These are phyloP conservation scores for Kwoniella shandongensis DNA, from an alignment of 768 basidiomycete genomes.

Conservation along the genomic window DNA sequence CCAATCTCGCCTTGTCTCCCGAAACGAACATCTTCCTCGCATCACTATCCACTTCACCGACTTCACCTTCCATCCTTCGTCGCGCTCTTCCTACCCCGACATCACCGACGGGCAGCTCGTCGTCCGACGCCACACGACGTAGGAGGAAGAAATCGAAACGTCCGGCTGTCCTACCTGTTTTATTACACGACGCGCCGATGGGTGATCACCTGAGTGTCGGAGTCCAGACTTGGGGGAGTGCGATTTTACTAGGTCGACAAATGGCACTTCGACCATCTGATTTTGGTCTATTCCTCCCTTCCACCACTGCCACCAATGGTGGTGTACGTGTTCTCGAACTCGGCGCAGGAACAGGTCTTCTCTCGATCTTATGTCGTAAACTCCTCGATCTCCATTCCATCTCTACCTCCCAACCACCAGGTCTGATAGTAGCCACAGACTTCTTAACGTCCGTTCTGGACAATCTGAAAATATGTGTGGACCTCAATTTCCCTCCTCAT, in stretches of 20 bases:
- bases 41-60: conserved; percentile 34
- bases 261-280: conserved; percentile 39
- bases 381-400: conserved; percentile 33
- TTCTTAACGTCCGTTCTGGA: conserved; percentile 46
- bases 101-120: neutral
- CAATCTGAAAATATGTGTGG: conserved; percentile 49
- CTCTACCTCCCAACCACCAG: conserved; percentile 1
- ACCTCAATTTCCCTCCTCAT: conserved; percentile 46
- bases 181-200: conserved; percentile 53
- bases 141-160: conserved; percentile 6
- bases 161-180: conserved; percentile 30
- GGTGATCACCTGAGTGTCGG: conserved; percentile 50
- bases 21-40: conserved; percentile 35
- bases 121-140: neutral
- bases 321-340: conserved; percentile 47
- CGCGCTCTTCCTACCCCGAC: neutral
- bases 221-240: conserved; percentile 53
- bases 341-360: conserved; percentile 51
- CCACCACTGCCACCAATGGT: neutral
- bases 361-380: conserved; percentile 49
- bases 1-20: conserved; percentile 36
- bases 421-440: conserved; percentile 50
- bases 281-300: conserved; percentile 33
- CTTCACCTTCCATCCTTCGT: conserved; percentile 23
- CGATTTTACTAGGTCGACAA: conserved; percentile 49